Conservation (phyloP, 1,284 basidiomycete species). For the Boletus mariae region DNA sequence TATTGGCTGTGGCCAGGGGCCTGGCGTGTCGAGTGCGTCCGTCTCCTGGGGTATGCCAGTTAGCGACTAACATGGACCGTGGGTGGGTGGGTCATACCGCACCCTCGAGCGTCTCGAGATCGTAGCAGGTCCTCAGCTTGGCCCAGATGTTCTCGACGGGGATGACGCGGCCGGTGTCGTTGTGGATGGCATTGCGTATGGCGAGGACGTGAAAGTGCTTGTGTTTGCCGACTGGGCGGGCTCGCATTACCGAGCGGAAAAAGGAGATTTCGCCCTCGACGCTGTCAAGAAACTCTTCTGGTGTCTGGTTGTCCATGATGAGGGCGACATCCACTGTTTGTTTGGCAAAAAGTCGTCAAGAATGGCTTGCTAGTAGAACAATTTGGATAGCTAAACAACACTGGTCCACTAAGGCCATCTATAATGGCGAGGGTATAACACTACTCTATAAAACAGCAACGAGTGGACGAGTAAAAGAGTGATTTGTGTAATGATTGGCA, state of each 20-base stretch:
- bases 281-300: conserved; percentile 53
- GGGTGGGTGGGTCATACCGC: conserved; percentile 34
- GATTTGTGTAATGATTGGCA: conserved; percentile 11
- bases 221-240: conserved; percentile 75
- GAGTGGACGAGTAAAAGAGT: conserved; percentile 24
- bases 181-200: conserved; percentile 66
- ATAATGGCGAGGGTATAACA: conserved; percentile 24
- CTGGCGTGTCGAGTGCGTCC: conserved; percentile 56
- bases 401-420: conserved; percentile 6
- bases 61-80: too few species aligned
- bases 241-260: conserved; percentile 73
- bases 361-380: conserved; percentile 18
- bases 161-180: conserved; percentile 65
- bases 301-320: conserved; percentile 30
- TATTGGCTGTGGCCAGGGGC: conserved; percentile 46
- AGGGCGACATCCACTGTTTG: neutral
- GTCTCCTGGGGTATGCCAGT: conserved; percentile 42
- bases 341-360: conserved; percentile 12
- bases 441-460: conserved; percentile 28
- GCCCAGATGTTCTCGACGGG: conserved; percentile 67
- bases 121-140: conserved; percentile 69
- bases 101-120: conserved; percentile 77
- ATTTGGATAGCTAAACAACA: conserved; percentile 27
- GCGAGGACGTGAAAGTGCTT: conserved; percentile 75
- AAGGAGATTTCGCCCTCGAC: conserved; percentile 79